These are phyloP conservation scores for Protostelium mycophagum DNA, from an alignment of 78 protist genomes.

Conservation along the genomic window DNA sequence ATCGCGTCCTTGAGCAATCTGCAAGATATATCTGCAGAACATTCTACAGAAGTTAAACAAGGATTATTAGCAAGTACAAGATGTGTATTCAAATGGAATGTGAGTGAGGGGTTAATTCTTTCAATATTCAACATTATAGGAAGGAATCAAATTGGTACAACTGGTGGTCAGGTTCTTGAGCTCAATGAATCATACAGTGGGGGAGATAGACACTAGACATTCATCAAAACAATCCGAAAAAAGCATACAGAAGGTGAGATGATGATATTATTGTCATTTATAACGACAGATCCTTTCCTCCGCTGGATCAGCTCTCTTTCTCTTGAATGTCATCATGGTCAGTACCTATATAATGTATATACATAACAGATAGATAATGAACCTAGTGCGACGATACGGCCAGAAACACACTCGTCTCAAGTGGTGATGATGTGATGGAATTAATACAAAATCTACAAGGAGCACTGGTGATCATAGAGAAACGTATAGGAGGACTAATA, in stretches of 20 bases:
- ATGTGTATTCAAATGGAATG: background rate
- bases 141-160: background rate
- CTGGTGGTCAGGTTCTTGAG: background rate
- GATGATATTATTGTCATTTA: no score
- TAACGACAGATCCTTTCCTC: background rate
- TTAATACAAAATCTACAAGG: background rate
- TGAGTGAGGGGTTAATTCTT: background rate
- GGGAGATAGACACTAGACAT: background rate
- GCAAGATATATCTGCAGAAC: background rate
- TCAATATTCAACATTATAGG: background rate
- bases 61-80: background rate
- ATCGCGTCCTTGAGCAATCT: background rate
- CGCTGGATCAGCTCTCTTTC: background rate
- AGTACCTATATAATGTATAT: background rate
- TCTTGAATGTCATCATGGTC: background rate
- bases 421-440: background rate
- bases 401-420: background rate
- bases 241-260: background rate
- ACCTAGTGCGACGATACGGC: background rate
- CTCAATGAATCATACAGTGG: background rate
- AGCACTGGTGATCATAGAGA: background rate
- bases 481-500: background rate
- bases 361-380: background rate
- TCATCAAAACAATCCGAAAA: background rate
- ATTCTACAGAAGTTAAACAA: background rate